A percentile compares a stretch with the other conserved stretches of the same genome.
phyloP scores from a whole-genome alignment of 129 eudicot genomes.

The Smallanthus sonchifolius region DNA sequence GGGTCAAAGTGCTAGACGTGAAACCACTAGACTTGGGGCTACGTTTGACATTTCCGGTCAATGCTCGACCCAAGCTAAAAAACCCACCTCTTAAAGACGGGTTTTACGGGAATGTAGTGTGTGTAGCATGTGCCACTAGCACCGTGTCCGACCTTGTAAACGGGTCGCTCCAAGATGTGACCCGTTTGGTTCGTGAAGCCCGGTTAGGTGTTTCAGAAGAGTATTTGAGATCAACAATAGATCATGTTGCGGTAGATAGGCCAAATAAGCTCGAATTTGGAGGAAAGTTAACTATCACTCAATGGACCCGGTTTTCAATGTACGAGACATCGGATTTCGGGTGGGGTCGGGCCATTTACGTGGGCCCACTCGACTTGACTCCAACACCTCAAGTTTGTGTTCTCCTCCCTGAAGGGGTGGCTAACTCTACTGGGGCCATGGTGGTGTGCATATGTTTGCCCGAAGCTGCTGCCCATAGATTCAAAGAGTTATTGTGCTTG shows the following conservation, averaged over 20 bases:
- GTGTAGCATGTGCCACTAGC: slow-evolving; percentile 79
- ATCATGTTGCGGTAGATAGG: slow-evolving; percentile 58
- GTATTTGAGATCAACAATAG: slow-evolving; percentile 73
- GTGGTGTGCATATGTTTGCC: slow-evolving; percentile 89
- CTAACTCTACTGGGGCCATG: slow-evolving; percentile 53
- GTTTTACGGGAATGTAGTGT: slow-evolving; percentile 83
- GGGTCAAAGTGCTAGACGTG: slow-evolving; percentile 74
- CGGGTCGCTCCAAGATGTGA: slow-evolving; percentile 40
- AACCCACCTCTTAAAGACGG: slow-evolving; percentile 56
- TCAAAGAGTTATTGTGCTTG: slow-evolving; percentile 43
- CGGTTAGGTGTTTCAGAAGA: slow-evolving; percentile 62
- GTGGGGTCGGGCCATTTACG: slow-evolving; percentile 81
- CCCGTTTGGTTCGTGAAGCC: slow-evolving; percentile 61
- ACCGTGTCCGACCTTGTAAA: slow-evolving; percentile 44
- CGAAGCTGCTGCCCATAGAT: slow-evolving; percentile 56
- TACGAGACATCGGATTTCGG: slow-evolving; percentile 90
- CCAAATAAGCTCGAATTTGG: slow-evolving; percentile 80
- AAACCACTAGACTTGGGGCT: slow-evolving; percentile 65
- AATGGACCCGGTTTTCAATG: slow-evolving; percentile 84
- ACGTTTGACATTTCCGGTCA: slow-evolving; percentile 75
- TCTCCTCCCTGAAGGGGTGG: slow-evolving; percentile 65
- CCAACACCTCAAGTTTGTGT: slow-evolving; percentile 94
- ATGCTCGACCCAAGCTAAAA: slow-evolving; percentile 50
- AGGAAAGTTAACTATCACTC: slow-evolving; percentile 80
- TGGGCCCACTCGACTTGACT: slow-evolving; percentile 81